Conservation (phyloP, 768 basidiomycete species). For the Leccinum ochraceum region DNA sequence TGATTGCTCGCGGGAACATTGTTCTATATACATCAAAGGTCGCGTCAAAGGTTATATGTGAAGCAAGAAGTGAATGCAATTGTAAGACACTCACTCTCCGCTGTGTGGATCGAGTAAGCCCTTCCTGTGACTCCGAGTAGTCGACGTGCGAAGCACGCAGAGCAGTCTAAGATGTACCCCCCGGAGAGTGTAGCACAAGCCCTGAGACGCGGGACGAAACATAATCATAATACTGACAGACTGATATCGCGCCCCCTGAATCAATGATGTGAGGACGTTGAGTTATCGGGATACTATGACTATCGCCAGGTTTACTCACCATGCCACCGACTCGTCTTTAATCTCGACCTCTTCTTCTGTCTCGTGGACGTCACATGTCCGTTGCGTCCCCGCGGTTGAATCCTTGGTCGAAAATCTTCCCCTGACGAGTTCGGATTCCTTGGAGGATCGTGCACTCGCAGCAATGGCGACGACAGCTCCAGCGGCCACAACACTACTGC, state of each 20-base stretch:
- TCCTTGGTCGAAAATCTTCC: not conserved
- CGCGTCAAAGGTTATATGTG: not conserved
- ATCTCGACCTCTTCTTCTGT: not conserved
- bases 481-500: not conserved
- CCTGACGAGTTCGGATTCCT: not conserved
- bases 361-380: not conserved
- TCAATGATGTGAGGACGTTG: not conserved
- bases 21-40: not conserved
- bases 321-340: not conserved
- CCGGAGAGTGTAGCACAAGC: not conserved
- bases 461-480: not conserved
- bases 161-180: not conserved
- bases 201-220: not conserved
- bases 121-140: not conserved
- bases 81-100: constrained; percentile 3
- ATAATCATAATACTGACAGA: not conserved
- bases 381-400: not conserved
- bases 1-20: not conserved
- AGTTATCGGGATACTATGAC: too few species aligned
- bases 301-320: constrained; percentile 5
- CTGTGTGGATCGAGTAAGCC: not conserved
- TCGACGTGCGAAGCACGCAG: not conserved
- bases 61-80: not conserved
- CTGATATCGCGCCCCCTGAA: constrained; percentile 2
- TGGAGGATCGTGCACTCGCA: not conserved